Evolutionary conservation across 2,329 filamentous ascomycete genomes (phyloP).

Genomic region (Blastomyces percursus): DNA sequence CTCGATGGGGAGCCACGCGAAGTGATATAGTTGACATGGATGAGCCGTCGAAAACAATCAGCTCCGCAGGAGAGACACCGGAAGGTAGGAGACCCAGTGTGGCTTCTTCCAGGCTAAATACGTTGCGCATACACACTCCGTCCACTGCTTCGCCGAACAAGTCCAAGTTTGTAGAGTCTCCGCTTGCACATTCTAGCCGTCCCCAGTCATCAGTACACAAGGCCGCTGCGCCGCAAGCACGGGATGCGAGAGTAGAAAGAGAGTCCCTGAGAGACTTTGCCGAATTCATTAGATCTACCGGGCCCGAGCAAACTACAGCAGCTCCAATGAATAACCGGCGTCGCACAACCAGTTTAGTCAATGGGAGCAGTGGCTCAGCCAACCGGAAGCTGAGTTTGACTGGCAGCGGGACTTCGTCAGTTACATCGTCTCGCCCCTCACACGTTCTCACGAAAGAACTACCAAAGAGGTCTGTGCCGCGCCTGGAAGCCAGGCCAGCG

Average conservation of each 20-base stretch:
- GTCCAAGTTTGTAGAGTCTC: slow-evolving; percentile 16
- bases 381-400: background rate
- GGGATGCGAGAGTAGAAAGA: slow-evolving; percentile 60
- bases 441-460: background rate
- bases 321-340: background rate
- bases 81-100: slow-evolving; percentile 15
- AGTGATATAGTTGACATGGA: slow-evolving; percentile 29
- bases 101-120: slow-evolving; percentile 8
- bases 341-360: background rate
- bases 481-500: slow-evolving; percentile 62
- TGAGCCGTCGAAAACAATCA: slow-evolving; percentile 29
- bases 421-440: background rate
- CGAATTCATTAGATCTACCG: slow-evolving; percentile 79
- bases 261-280: slow-evolving; percentile 75
- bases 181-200: background rate
- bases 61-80: slow-evolving; percentile 22
- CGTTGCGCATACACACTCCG: slow-evolving; percentile 16
- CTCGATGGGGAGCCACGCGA: slow-evolving; percentile 24
- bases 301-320: slow-evolving; percentile 40
- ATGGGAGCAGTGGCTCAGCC: background rate
- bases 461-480: slow-evolving; percentile 23
- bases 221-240: slow-evolving; percentile 36
- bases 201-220: slow-evolving; percentile 16
- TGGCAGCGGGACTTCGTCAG: background rate
- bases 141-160: slow-evolving; percentile 15